These are phyloP conservation scores for Boletus rubescentipes DNA, from an alignment of 768 basidiomycete species.

Conservation along the genomic window DNA sequence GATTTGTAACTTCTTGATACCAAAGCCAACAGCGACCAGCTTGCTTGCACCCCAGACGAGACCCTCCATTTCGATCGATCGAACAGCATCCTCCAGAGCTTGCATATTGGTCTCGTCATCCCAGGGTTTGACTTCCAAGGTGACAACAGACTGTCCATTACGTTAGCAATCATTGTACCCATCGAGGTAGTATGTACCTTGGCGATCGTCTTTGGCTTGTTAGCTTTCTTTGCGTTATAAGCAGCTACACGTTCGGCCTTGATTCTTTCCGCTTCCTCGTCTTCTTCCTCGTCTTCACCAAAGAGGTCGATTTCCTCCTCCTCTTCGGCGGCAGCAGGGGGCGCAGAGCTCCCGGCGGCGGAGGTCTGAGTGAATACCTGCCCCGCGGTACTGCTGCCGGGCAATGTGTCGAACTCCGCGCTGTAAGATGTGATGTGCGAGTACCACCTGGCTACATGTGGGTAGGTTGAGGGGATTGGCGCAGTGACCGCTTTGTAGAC, in stretches of 20 bases:
- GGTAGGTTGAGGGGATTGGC: constrained; percentile 63
- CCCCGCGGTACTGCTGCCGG: constrained; percentile 84
- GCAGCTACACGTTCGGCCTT: constrained; percentile 92
- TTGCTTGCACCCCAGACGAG: constrained; percentile 96
- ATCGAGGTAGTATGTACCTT: constrained; percentile 54
- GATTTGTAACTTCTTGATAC: constrained; percentile 89
- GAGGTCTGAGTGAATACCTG: constrained; percentile 64
- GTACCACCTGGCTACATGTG: constrained; percentile 89
- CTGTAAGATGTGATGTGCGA: constrained; percentile 88
- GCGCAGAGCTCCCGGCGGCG: constrained; percentile 41
- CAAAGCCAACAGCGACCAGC: constrained; percentile 89
- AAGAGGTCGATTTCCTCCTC: constrained; percentile 86
- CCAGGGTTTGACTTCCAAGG: constrained; percentile 98
- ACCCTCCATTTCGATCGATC: constrained; percentile 85
- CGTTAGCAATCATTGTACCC: constrained; percentile 10
- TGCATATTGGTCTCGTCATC: constrained; percentile 99
- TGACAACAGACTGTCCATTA: constrained; percentile 82
- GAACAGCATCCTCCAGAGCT: constrained; percentile 77
- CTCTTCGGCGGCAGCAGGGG: constrained; percentile 45
- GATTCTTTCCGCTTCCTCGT: constrained; percentile 81
- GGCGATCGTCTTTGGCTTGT: constrained; percentile 82
- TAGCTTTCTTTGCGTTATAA: constrained; percentile 92
- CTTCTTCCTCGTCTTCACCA: constrained; percentile 79
- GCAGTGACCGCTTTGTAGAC: constrained; percentile 81
- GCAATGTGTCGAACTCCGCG: constrained; percentile 71